Evolutionary conservation across 345 rosid genomes (phyloP).

Genomic region (Combretum micranthum): DNA sequence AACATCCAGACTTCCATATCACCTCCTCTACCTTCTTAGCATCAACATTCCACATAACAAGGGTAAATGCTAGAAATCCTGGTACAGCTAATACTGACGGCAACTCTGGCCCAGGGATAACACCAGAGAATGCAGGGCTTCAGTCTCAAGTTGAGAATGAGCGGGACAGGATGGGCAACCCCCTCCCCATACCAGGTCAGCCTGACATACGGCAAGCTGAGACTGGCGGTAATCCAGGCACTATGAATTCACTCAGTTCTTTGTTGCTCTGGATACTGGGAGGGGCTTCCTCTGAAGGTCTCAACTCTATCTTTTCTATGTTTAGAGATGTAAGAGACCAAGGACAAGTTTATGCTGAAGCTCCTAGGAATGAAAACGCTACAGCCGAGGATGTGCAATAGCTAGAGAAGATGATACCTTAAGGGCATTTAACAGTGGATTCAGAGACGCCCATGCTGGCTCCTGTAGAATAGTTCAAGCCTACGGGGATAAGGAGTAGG

Average conservation of each 20-base stretch:
- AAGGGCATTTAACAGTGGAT: background rate
- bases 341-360: constrained; percentile 46
- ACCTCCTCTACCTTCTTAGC: constrained; percentile 95
- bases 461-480: background rate
- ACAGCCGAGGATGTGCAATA: constrained; percentile 20
- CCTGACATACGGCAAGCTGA: constrained; percentile 41
- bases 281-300: constrained; percentile 86
- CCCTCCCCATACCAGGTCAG: constrained; percentile 34
- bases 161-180: constrained; percentile 23
- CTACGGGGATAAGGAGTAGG: background rate
- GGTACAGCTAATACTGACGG: constrained; percentile 34
- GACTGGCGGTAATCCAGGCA: constrained; percentile 47
- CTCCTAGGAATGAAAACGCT: constrained; percentile 19
- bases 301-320: constrained; percentile 78
- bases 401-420: background rate
- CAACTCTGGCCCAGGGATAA: constrained; percentile 42
- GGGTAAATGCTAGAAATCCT: constrained; percentile 63
- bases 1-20: constrained; percentile 87
- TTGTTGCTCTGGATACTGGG: constrained; percentile 88
- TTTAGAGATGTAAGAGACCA: constrained; percentile 90
- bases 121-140: constrained; percentile 20
- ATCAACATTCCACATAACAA: constrained; percentile 86
- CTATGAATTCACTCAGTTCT: constrained; percentile 80
- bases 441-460: background rate
- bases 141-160: constrained; percentile 25